Base-by-base conservation (phyloP, 768 basidiomycete species). In the Lactifluus rugatus region DNA sequence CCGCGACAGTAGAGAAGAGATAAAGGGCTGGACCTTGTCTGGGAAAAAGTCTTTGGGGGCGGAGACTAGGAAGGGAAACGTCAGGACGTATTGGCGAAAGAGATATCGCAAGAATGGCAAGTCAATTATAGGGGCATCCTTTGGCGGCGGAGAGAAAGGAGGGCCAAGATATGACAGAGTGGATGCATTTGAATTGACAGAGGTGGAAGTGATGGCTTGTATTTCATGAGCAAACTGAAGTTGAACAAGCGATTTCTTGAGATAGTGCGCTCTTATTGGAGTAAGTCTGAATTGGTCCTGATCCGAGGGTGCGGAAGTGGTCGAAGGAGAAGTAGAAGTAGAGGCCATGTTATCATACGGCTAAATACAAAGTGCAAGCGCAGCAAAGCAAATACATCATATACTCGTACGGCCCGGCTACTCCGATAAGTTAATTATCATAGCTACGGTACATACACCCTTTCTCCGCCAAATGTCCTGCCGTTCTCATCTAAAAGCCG, bases 21-120 rank as follows among this genome's bases (percentile, higher is more conserved):
- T 78, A 70, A 98, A 98, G 0, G 95, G 94, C 72, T 98, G 95
- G 3, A 99, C 81, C 71, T 99, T 98, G 58, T 85, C 82, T 1
- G 89, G 84, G 73, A 95, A 99, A 72, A 99, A 98, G 65, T 89
- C 81, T 65, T 86, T 82, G 0, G 93, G 93, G 0, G 93, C 94
- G 1, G 86, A 75, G 48, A 83, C 81, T 70, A 99, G 83, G 76
- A 99, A 96, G 14, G 96, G 96, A 68, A 99, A 98, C 0, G 93
- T 89, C 56, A 97, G 78, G 58, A 97, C 79, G 67, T 93, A 97
- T 70, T 94, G 91, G 53, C 87, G 84, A 70, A 98, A 94, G 64
- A 95, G 78, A 72, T 87, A 96, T 23, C 84, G 80, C 61, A 97
- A 74, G 69, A 99, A 86, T 3, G 95, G 95, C 21, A 97, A 76